These are phyloP conservation scores for Torulaspora globosa DNA, from an alignment of 1,139 yeast species.

Conservation along the genomic window DNA sequence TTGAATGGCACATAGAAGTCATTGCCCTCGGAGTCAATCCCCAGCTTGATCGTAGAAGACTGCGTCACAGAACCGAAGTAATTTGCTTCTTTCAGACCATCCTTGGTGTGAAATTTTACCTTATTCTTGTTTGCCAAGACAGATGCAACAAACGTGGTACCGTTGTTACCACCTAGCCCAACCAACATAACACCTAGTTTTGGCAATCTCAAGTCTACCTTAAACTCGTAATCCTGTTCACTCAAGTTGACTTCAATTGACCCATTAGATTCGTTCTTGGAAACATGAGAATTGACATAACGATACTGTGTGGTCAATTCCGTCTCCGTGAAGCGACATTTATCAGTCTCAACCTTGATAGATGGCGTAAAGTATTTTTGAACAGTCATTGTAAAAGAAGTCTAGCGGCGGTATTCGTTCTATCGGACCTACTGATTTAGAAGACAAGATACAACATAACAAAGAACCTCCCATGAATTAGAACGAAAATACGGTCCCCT, in stretches of 20 bases:
- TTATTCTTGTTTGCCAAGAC: conserved; percentile 80
- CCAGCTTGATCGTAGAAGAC: conserved; percentile 83
- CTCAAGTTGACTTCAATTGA: conserved; percentile 67
- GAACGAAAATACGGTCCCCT: neutral
- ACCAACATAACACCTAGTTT: conserved; percentile 86
- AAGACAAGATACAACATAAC: neutral
- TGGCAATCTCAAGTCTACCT: conserved; percentile 76
- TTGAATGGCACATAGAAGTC: conserved; percentile 94
- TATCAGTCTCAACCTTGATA: conserved; percentile 63
- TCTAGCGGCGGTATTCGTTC: neutral
- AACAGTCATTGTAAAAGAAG: conserved; percentile 10
- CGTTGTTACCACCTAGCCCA: conserved; percentile 96
- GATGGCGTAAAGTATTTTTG: conserved; percentile 20
- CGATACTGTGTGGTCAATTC: conserved; percentile 67
- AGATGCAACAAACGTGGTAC: conserved; percentile 85
- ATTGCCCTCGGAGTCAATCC: conserved; percentile 74
- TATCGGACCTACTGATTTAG: neutral
- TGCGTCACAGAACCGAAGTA: conserved; percentile 97
- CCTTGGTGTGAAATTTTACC: conserved; percentile 75
- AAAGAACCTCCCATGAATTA: neutral
- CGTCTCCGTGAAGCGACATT: conserved; percentile 54
- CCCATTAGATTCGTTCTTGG: conserved; percentile 46
- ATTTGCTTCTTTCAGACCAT: conserved; percentile 72
- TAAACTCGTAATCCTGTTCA: conserved; percentile 72
- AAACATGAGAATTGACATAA: conserved; percentile 63